Evolutionary conservation across 192 early-diverging fungal species (phyloP).

Genomic region (Linnemannia hyalina): DNA sequence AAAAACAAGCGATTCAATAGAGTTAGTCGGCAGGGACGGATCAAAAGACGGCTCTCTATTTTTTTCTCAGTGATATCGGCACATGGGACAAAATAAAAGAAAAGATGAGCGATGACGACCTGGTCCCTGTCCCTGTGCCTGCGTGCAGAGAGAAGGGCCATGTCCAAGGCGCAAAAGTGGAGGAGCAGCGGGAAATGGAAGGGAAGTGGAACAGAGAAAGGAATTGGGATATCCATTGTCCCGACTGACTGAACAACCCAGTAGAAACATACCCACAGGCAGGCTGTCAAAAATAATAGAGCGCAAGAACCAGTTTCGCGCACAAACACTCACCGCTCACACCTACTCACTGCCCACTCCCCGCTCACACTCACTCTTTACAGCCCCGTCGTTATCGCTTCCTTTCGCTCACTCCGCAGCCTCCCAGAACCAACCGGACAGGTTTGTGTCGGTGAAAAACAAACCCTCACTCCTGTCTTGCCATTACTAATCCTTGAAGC

Average conservation of each 20-base stretch:
- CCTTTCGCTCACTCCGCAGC: not conserved
- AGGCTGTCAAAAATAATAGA: not conserved
- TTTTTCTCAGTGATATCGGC: not conserved
- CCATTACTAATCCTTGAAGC: not conserved
- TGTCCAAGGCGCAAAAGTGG: not conserved
- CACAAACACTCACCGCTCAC: not conserved
- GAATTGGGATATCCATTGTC: not conserved
- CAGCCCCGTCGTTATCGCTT: not conserved
- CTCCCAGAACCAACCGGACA: not conserved
- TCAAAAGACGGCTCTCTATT: slow-evolving; percentile 12
- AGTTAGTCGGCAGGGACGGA: not conserved
- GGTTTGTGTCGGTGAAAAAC: not conserved
- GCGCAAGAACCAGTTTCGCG: not conserved
- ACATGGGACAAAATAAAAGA: not conserved
- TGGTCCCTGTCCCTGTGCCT: slow-evolving; percentile 4
- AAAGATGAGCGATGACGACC: not conserved
- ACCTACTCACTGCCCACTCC: not conserved
- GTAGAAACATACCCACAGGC: not conserved
- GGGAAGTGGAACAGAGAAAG: not conserved
- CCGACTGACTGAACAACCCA: not conserved
- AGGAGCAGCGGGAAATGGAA: not conserved
- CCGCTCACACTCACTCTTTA: not conserved
- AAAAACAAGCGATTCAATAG: not conserved
- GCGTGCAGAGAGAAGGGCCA: not conserved
- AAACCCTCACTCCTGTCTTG: not conserved